Evolutionary conservation across 2,329 filamentous ascomycete species (phyloP), one percentile per base, ranked within the genome.

Genomic region (Anthostomella pinea): DNA sequence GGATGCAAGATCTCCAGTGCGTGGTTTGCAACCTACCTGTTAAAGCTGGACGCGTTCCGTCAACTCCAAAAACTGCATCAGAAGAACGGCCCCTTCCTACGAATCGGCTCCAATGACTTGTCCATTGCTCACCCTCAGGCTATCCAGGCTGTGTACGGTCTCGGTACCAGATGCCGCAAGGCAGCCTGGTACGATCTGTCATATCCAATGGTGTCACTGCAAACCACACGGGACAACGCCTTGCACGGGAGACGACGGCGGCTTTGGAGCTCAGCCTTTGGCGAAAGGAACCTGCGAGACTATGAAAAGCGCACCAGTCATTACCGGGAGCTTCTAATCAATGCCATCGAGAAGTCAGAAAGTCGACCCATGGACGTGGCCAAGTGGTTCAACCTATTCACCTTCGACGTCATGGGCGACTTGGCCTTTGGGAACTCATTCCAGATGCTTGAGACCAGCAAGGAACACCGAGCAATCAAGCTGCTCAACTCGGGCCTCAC

Each of bases 391-490:
- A 47, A 41, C 10, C 39, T 44, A 14, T 56, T 47, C 19, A 40
- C 30, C 3, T 57, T 53, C 25, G 54, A 57, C 24, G 45, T 54
- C 1, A 54, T 57, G 54, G 54, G 54, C 5, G 54, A 59, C 15
- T 46, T 61, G 13, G 56, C 54, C 6, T 59, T 59, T 28, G 55
- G 50, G 9, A 33, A 43, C 5, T 44, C 49, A 19, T 60, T 61
- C 26, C 40, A 43, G 6, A 57, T 60, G 49, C 49, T 61, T 33
- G 43, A 21, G 14, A 35, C 22, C 7, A 35, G 19, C 13, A 19
- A 35, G 22, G 28, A 45, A 20, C 38, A 49, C 22, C 17, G 35
- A n/a, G 38, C 43, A 5, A 38, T 47, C 7, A 32, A 19, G 6
- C 37, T 45, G 9, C 24, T 44, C 11, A 28, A 38, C 10, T 11